A percentile compares a stretch with the other conserved stretches of the same genome.
phyloP scores from a whole-genome alignment of 106 monocot species.

The Allium sativum region DNA sequence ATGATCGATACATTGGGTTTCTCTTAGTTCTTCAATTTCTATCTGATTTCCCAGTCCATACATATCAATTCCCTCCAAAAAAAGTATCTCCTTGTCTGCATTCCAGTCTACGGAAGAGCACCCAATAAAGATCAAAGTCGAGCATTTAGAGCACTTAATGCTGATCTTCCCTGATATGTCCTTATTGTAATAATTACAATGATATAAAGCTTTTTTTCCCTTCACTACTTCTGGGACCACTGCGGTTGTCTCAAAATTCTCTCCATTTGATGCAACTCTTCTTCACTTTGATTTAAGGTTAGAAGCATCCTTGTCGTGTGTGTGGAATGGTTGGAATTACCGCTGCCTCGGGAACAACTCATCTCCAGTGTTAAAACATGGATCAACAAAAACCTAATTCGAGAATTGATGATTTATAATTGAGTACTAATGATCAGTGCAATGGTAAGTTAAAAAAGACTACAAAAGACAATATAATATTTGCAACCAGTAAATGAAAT shows the following conservation, averaged over 20 bases:
- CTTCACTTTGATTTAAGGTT: constrained; percentile 15
- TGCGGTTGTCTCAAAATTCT: constrained; percentile 11
- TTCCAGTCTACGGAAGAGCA: constrained; percentile 98
- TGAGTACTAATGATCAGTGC: no score
- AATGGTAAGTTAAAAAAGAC: no score
- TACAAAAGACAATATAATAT: no score
- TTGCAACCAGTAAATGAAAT: no score
- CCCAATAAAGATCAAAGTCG: constrained; percentile 96
- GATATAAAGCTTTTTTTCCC: constrained; percentile 87
- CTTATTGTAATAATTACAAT: constrained; percentile 96
- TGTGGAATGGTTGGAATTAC: no score
- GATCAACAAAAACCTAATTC: no score
- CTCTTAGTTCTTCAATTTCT: constrained; percentile 93
- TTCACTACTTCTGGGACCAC: constrained; percentile 40
- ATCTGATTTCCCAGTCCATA: constrained; percentile 93
- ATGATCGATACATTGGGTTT: constrained; percentile 85
- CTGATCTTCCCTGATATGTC: constrained; percentile 99
- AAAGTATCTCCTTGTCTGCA: constrained; percentile 91
- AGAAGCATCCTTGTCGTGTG: no score
- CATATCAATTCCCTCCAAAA: constrained; percentile 97
- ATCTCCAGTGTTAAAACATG: no score
- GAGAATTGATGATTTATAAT: no score
- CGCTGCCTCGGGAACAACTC: no score
- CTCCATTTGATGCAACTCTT: constrained; percentile 19
- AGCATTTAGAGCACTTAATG: constrained; percentile 91